phyloP scores from a whole-genome alignment of 2,329 filamentous ascomycete species.

The Alternaria arborescens region DNA sequence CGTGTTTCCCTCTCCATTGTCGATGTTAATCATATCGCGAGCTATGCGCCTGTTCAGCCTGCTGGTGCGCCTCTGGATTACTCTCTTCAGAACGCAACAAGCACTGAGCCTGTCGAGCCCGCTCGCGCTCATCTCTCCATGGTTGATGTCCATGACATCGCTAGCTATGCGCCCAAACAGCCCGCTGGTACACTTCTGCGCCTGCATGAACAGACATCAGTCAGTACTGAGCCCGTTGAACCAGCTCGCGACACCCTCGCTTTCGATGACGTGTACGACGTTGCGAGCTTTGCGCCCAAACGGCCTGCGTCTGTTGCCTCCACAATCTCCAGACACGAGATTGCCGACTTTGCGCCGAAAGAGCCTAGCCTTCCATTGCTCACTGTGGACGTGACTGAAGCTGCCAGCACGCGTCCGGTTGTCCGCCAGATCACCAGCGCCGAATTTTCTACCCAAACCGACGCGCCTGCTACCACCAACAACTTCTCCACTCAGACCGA shows the following conservation, averaged over 20 bases:
- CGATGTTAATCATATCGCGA: neutral
- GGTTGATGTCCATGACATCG: neutral
- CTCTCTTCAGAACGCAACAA: neutral
- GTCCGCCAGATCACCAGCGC: conserved; percentile 2
- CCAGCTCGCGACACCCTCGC: neutral
- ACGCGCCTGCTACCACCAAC: conserved; percentile 6
- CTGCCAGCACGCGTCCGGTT: conserved; percentile 10
- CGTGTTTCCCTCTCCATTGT: neutral
- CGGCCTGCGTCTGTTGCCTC: neutral
- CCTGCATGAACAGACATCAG: neutral
- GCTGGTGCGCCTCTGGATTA: neutral
- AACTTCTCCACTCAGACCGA: conserved; percentile 11
- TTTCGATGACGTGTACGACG: neutral
- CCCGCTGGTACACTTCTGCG: neutral
- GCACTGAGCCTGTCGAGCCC: neutral
- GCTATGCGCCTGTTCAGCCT: neutral
- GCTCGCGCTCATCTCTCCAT: neutral
- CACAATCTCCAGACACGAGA: neutral
- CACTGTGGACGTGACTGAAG: conserved; percentile 5
- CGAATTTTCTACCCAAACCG: conserved; percentile 13
- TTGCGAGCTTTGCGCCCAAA: neutral
- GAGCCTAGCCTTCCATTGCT: neutral
- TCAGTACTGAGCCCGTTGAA: neutral
- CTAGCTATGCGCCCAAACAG: neutral
- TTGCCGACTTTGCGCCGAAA: conserved; percentile 7